Conservation (phyloP, 2,329 filamentous ascomycete species). For the Neocucurbitaria cava region DNA sequence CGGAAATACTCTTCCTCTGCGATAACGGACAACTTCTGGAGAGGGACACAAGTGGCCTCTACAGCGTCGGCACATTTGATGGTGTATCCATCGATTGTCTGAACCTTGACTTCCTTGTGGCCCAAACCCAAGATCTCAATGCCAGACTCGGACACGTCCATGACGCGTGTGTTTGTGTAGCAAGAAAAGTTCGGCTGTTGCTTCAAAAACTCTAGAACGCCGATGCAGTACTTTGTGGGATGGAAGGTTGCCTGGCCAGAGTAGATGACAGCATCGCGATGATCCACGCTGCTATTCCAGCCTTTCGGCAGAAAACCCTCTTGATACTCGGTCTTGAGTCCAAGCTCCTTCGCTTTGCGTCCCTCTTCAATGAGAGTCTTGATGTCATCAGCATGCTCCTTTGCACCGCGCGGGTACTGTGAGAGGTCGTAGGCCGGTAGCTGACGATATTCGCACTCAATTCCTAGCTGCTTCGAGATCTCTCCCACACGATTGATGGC, state of each 20-base stretch:
- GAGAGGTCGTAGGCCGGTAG: constrained; percentile 60
- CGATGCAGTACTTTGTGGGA: constrained; percentile 63
- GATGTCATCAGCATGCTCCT: constrained; percentile 56
- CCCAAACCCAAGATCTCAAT: constrained; percentile 54
- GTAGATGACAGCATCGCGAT: constrained; percentile 59
- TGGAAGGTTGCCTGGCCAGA: constrained; percentile 62
- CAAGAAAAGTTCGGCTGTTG: constrained; percentile 61
- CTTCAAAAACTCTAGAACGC: constrained; percentile 60
- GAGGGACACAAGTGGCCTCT: constrained; percentile 62
- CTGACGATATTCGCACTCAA: constrained; percentile 64
- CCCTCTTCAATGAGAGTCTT: constrained; percentile 56
- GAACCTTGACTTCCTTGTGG: constrained; percentile 55
- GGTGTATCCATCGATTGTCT: constrained; percentile 56
- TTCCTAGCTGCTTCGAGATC: constrained; percentile 56
- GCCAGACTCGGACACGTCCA: constrained; percentile 58
- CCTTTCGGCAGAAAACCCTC: constrained; percentile 58
- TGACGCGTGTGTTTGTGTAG: constrained; percentile 60
- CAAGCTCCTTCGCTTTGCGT: constrained; percentile 53
- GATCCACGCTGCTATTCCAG: constrained; percentile 60
- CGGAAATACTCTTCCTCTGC: constrained; percentile 62
- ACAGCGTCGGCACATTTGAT: constrained; percentile 59
- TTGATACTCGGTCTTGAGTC: constrained; percentile 53
- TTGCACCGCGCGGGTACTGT: constrained; percentile 53
- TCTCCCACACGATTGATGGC: constrained; percentile 61
- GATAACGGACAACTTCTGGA: constrained; percentile 63